Conservation (phyloP, 148 eudicot species). For the Linanthus parryae region DNA sequence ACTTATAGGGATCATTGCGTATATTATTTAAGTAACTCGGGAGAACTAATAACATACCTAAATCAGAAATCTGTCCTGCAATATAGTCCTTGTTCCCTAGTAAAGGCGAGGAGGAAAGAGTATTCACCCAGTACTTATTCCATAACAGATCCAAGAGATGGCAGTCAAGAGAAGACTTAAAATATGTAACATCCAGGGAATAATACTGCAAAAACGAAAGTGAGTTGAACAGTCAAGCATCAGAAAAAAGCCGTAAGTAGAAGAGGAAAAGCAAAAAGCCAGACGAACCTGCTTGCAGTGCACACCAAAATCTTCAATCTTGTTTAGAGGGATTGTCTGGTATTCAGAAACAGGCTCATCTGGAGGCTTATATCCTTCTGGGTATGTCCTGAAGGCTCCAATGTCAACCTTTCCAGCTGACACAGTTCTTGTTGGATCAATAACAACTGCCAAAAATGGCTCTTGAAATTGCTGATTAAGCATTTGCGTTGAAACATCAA, state of each 20-base stretch:
- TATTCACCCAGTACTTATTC: conserved; percentile 99
- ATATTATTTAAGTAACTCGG: not conserved
- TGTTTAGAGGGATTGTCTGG: conserved; percentile 93
- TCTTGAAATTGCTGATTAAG: conserved; percentile 93
- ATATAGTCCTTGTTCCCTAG: conserved; percentile 92
- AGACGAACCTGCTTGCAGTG: conserved; percentile 88
- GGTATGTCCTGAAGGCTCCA: conserved; percentile 97
- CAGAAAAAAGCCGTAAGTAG: not conserved
- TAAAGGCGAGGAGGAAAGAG: conserved; percentile 93
- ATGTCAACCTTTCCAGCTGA: conserved; percentile 99
- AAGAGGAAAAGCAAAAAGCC: not conserved
- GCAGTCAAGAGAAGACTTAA: conserved; percentile 94
- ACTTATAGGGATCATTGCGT: not conserved
- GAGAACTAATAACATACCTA: conserved; percentile 38
- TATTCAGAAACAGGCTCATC: conserved; percentile 97
- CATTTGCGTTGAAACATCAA: conserved; percentile 97
- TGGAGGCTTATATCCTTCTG: conserved; percentile 94
- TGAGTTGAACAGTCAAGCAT: not conserved
- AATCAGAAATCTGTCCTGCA: conserved; percentile 96
- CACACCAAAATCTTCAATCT: conserved; percentile 98
- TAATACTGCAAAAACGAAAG: conserved; percentile 59
- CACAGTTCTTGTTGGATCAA: conserved; percentile 96
- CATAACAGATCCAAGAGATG: conserved; percentile 97
- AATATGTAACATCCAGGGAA: conserved; percentile 86
- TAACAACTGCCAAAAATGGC: conserved; percentile 96